Conservation (phyloP, 352 stramenopile species). For the Pythium aquatile region DNA sequence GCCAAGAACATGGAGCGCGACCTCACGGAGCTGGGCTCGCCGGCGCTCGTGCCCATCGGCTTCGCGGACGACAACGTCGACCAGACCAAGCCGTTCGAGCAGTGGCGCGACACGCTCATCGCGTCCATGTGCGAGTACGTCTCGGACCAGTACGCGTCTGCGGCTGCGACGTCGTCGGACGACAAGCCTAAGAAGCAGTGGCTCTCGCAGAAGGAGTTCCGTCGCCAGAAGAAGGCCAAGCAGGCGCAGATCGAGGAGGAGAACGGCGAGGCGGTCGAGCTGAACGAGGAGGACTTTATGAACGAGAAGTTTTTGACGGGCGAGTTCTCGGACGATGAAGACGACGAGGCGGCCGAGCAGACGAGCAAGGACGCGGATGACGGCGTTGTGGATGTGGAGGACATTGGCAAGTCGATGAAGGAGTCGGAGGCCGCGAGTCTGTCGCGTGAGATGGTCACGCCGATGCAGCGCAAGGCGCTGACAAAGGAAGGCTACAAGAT, state of each 20-base stretch:
- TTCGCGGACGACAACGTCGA: constrained; percentile 85
- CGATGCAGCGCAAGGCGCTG: constrained; percentile 91
- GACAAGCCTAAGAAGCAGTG: constrained; percentile 32
- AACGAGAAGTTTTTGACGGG: constrained; percentile 79
- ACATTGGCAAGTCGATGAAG: constrained; percentile 86
- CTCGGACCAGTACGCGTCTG: constrained; percentile 35
- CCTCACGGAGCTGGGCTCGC: constrained; percentile 62
- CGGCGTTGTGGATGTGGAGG: constrained; percentile 82
- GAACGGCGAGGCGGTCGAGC: constrained; percentile 55
- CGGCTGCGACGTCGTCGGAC: constrained; percentile 17
- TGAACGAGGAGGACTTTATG: constrained; percentile 84
- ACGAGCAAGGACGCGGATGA: constrained; percentile 28
- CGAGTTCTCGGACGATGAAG: constrained; percentile 68
- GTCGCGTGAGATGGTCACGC: constrained; percentile 94
- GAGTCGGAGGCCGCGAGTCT: constrained; percentile 67
- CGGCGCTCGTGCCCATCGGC: constrained; percentile 53
- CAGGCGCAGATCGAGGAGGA: constrained; percentile 49
- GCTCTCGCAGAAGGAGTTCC: constrained; percentile 83
- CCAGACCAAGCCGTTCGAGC: constrained; percentile 77
- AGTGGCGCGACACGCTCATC: constrained; percentile 79
- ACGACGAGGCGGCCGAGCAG: constrained; percentile 22
- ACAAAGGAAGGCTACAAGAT: constrained; percentile 99
- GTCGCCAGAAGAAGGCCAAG: constrained; percentile 79
- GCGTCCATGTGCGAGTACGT: constrained; percentile 76
- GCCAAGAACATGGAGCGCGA: constrained; percentile 72